A percentile compares a stretch with the other conserved stretches of the same genome.
These are phyloP conservation scores for Paecilomyces niveus DNA, from an alignment of 2,329 filamentous ascomycete species.

Conservation along the genomic window DNA sequence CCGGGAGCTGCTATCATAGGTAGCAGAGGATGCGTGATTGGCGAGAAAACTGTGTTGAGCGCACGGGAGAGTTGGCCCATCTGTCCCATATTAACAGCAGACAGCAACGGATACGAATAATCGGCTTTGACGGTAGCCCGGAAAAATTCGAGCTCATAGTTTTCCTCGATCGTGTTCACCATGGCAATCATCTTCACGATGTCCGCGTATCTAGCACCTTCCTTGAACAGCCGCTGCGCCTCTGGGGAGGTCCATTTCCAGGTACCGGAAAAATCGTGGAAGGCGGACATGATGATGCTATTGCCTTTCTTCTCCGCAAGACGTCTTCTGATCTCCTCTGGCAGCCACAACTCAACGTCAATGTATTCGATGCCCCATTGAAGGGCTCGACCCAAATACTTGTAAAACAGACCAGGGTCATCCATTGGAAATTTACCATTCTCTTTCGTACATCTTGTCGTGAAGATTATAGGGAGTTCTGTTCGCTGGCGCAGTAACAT, in stretches of 20 bases:
- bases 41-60: slow-evolving; percentile 78
- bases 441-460: slow-evolving; percentile 71
- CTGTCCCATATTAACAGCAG: slow-evolving; percentile 80
- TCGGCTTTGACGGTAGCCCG: slow-evolving; percentile 66
- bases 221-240: slow-evolving; percentile 64
- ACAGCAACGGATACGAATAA: slow-evolving; percentile 66
- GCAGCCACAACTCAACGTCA: slow-evolving; percentile 82
- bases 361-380: slow-evolving; percentile 89
- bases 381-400: slow-evolving; percentile 74
- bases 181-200: slow-evolving; percentile 89
- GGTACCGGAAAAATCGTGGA: slow-evolving; percentile 77
- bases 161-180: slow-evolving; percentile 73
- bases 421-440: slow-evolving; percentile 83
- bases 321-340: slow-evolving; percentile 62
- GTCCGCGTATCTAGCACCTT: slow-evolving; percentile 68
- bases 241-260: slow-evolving; percentile 76
- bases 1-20: slow-evolving; percentile 80
- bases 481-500: slow-evolving; percentile 78
- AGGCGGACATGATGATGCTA: slow-evolving; percentile 84
- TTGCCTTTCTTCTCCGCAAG: slow-evolving; percentile 65
- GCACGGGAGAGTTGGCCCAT: slow-evolving; percentile 78
- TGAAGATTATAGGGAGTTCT: slow-evolving; percentile 85
- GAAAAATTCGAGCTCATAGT: slow-evolving; percentile 87
- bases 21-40: slow-evolving; percentile 77
- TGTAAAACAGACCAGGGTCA: slow-evolving; percentile 64